Percentiles rank a stretch among this genome's conserved stretches.
phyloP scores from a whole-genome alignment of 441 rosid species.

The Eruca vesicaria region DNA sequence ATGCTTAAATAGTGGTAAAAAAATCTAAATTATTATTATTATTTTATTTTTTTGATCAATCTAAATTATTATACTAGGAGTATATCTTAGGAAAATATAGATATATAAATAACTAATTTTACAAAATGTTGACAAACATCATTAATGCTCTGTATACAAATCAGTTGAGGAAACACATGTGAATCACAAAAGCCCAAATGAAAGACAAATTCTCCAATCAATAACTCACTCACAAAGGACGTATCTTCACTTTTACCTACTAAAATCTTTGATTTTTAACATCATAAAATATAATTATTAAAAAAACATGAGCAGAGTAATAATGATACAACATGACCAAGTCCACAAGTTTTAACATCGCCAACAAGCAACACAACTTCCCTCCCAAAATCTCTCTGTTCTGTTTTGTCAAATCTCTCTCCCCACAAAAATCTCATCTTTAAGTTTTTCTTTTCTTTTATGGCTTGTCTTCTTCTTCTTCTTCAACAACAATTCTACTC shows the following conservation, averaged over 20 bases:
- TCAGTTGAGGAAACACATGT: constrained; percentile 19
- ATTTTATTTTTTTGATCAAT: too few species aligned
- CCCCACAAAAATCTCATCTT: constrained; percentile 30
- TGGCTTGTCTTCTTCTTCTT: constrained; percentile 29
- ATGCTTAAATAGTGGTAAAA: not conserved
- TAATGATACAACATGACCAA: constrained; percentile 22
- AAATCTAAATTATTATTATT: too few species aligned
- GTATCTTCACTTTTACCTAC: constrained; percentile 26
- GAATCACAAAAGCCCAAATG: constrained; percentile 19
- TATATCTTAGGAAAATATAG: not conserved
- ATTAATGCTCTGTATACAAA: constrained; percentile 6
- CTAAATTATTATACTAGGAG: not conserved
- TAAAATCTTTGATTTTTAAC: not conserved
- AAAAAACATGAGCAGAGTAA: not conserved
- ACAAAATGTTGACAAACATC: not conserved
- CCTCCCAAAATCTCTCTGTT: constrained; percentile 31
- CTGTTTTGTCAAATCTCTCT: constrained; percentile 19
- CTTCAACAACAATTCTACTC: constrained; percentile 8
- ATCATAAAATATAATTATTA: not conserved
- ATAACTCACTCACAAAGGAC: constrained; percentile 29
- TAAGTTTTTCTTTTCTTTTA: not conserved
- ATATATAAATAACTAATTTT: not conserved
- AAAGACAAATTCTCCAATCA: constrained; percentile 26
- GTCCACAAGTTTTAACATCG: constrained; percentile 21
- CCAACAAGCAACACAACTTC: constrained; percentile 21